phyloP scores from a whole-genome alignment of 2,329 filamentous ascomycete genomes.

The Fusarium keratoplasticum region DNA sequence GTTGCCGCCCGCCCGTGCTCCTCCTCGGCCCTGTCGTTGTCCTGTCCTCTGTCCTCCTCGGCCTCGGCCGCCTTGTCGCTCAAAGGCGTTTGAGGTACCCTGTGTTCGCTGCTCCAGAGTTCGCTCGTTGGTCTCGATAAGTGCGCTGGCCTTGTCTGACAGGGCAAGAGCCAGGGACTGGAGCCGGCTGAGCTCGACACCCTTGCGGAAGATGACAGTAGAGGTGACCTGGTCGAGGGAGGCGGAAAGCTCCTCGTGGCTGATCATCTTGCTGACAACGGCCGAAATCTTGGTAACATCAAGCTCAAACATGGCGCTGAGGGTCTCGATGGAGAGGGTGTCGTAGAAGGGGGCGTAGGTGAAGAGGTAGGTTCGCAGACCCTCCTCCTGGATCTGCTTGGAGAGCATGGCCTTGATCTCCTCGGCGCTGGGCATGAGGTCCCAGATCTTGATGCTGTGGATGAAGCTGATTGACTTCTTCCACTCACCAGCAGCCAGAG shows the following conservation, averaged over 20 bases:
- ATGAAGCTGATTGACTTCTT: constrained; percentile 95
- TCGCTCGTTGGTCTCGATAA: constrained; percentile 98
- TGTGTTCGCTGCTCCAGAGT: constrained; percentile 97
- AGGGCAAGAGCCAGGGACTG: constrained; percentile 95
- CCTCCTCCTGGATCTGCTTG: constrained; percentile 98
- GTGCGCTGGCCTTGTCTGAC: constrained; percentile 93
- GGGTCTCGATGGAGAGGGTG: constrained; percentile 86
- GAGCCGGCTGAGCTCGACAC: constrained; percentile 94
- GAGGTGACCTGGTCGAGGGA: constrained; percentile 98
- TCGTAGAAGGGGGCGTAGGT: constrained; percentile 99
- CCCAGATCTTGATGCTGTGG: constrained; percentile 99
- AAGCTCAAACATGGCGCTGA: constrained; percentile 96
- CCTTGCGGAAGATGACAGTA: constrained; percentile 99
- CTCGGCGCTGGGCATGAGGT: constrained; percentile 91
- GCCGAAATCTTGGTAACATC: constrained; percentile 91
- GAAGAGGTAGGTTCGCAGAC: constrained; percentile 97
- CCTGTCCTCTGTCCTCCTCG: constrained; percentile 75
- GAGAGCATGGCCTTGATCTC: constrained; percentile 98
- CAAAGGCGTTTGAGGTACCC: constrained; percentile 94
- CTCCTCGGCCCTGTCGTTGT: constrained; percentile 70
- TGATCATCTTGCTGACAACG: constrained; percentile 99
- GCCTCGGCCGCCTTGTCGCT: constrained; percentile 86
- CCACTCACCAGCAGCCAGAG: constrained; percentile 96
- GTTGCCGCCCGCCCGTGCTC: constrained; percentile 68
- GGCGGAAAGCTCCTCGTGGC: constrained; percentile 95